Percentiles rank a stretch among this genome's conserved stretches.
Conservation (phyloP, 129 eudicot genomes). For the Flaveria robusta region DNA sequence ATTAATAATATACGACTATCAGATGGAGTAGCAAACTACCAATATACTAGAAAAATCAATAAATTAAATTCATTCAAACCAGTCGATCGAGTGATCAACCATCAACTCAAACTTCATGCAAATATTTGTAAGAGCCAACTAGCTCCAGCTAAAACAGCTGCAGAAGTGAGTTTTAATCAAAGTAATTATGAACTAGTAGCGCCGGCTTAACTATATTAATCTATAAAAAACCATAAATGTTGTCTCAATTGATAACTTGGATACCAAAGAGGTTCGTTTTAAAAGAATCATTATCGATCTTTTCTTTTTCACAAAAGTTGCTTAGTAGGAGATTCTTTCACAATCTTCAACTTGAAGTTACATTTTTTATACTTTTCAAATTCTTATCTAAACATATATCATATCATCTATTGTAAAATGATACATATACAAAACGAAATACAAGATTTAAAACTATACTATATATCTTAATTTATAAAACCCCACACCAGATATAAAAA, state of each 20-base stretch:
- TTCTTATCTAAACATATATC: background rate
- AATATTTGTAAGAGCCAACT: too few species aligned
- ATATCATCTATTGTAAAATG: background rate
- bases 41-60: too few species aligned
- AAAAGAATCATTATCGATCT: background rate
- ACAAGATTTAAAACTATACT: background rate
- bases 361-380: background rate
- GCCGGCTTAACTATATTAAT: too few species aligned
- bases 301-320: slow-evolving; percentile 2
- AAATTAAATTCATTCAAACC: too few species aligned
- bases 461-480: background rate
- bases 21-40: too few species aligned
- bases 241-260: background rate
- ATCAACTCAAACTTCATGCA: too few species aligned
- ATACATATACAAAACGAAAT: background rate
- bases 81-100: too few species aligned
- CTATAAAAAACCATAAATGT: too few species aligned
- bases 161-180: too few species aligned
- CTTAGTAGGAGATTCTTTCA: slow-evolving; percentile 15
- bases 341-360: background rate
- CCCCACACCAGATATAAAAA: background rate
- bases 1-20: too few species aligned
- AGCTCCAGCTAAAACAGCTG: too few species aligned
- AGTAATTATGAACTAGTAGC: too few species aligned
- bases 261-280: slow-evolving; percentile 1